Conservation (phyloP, 2,329 filamentous ascomycete species). For the Lecanoromycetidae sp. region DNA sequence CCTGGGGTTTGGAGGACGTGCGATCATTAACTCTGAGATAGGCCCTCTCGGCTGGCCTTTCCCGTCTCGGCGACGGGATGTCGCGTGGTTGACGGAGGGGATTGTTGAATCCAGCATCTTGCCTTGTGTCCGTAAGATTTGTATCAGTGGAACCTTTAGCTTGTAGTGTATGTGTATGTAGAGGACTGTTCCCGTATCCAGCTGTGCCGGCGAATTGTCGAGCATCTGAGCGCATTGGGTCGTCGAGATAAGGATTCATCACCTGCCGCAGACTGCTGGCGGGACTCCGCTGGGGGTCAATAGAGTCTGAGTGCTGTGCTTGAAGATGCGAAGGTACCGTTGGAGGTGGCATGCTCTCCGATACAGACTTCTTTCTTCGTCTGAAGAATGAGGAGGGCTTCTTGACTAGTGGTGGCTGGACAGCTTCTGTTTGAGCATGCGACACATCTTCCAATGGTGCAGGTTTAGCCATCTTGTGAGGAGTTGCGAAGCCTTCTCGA, state of each 20-base stretch:
- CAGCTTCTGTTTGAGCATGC: constrained; percentile 23
- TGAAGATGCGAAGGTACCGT: constrained; percentile 33
- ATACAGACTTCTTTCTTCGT: constrained; percentile 77
- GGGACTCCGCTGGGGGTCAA: constrained; percentile 38
- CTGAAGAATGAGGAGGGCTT: constrained; percentile 93
- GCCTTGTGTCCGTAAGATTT: not conserved
- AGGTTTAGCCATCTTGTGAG: constrained; percentile 11
- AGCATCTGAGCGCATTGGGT: constrained; percentile 10
- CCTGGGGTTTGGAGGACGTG: not conserved
- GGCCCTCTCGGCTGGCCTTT: not conserved
- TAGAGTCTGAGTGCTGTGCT: constrained; percentile 14
- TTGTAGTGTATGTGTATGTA: constrained; percentile 3
- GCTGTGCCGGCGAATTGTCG: constrained; percentile 5
- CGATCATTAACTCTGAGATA: not conserved
- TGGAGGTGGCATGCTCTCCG: constrained; percentile 51
- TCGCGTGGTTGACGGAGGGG: constrained; percentile 6
- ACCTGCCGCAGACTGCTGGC: constrained; percentile 72
- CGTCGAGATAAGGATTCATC: constrained; percentile 67
- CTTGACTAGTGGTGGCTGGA: constrained; percentile 53
- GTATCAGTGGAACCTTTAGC: constrained; percentile 5
- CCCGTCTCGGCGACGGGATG: not conserved
- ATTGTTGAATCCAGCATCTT: constrained; percentile 5
- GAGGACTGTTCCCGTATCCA: not conserved
- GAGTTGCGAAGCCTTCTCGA: not conserved
- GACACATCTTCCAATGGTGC: not conserved